phyloP scores from a whole-genome alignment of 768 basidiomycete genomes.

The Lyophyllum shimeji region DNA sequence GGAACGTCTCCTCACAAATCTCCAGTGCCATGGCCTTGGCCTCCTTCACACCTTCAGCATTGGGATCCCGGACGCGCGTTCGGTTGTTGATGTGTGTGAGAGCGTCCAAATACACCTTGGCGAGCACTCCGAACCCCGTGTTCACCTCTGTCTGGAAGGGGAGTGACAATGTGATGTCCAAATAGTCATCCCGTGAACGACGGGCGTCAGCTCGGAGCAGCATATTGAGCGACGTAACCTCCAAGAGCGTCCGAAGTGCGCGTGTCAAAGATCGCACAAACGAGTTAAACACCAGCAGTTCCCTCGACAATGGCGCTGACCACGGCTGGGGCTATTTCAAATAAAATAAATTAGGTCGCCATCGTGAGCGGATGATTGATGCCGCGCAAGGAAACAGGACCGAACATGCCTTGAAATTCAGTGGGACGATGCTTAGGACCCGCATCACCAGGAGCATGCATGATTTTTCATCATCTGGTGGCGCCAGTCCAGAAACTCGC shows the following conservation, averaged over 20 bases:
- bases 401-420: constrained; percentile 83
- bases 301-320: constrained; percentile 95
- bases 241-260: constrained; percentile 85
- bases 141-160: constrained; percentile 97
- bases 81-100: constrained; percentile 85
- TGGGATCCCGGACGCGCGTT: constrained; percentile 71
- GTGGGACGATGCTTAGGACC: constrained; percentile 90
- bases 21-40: constrained; percentile 87
- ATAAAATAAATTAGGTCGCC: neutral
- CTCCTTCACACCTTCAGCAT: constrained; percentile 76
- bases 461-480: constrained; percentile 86
- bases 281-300: constrained; percentile 96
- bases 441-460: constrained; percentile 97
- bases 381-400: constrained; percentile 2
- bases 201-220: constrained; percentile 87
- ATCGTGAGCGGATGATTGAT: constrained; percentile 3
- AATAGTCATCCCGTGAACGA: constrained; percentile 82
- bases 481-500: constrained; percentile 17
- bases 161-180: constrained; percentile 89
- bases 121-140: constrained; percentile 96
- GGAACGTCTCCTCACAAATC: constrained; percentile 93
- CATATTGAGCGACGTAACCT: constrained; percentile 92
- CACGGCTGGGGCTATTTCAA: constrained; percentile 74
- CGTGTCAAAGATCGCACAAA: constrained; percentile 92
- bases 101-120: constrained; percentile 95